A percentile compares a stretch with the other conserved stretches of the same genome.
Evolutionary conservation across 257 asterid species (phyloP).

Genomic region (Cruciata laevipes): DNA sequence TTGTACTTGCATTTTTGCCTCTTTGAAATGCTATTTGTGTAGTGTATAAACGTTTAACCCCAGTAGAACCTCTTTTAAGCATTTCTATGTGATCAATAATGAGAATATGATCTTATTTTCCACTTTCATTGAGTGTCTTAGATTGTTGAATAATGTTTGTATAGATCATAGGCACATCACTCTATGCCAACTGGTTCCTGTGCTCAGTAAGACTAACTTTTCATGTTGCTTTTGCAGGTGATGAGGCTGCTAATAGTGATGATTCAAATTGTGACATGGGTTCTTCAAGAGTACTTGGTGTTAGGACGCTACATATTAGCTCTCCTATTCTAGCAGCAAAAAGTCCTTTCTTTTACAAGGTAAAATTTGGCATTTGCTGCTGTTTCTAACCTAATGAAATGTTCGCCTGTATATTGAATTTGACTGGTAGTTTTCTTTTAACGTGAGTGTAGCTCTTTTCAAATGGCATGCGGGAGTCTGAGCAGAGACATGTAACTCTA

Average conservation of each 20-base stretch:
- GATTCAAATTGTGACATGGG: slow-evolving; percentile 64
- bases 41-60: background rate
- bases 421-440: slow-evolving; percentile 16
- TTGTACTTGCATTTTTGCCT: background rate
- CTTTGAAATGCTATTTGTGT: background rate
- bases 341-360: slow-evolving; percentile 88
- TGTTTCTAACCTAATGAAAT: background rate
- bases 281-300: slow-evolving; percentile 43
- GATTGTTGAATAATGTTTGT: no score
- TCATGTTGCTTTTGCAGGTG: slow-evolving; percentile 38
- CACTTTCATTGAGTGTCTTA: background rate
- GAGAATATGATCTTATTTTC: background rate
- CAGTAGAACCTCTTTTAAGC: background rate
- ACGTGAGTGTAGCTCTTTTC: slow-evolving; percentile 63
- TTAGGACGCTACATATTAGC: slow-evolving; percentile 74
- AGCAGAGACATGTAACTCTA: slow-evolving; percentile 90
- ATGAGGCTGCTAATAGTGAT: slow-evolving; percentile 63
- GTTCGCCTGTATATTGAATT: slow-evolving; percentile 11
- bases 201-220: background rate
- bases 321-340: slow-evolving; percentile 88
- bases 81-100: background rate
- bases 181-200: background rate
- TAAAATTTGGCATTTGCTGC: slow-evolving; percentile 22
- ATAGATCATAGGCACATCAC: background rate
- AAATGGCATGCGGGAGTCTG: slow-evolving; percentile 98